Evolutionary conservation across 495 filamentous ascomycete species (phyloP).

Genomic region (Hypoxylon fragiforme): DNA sequence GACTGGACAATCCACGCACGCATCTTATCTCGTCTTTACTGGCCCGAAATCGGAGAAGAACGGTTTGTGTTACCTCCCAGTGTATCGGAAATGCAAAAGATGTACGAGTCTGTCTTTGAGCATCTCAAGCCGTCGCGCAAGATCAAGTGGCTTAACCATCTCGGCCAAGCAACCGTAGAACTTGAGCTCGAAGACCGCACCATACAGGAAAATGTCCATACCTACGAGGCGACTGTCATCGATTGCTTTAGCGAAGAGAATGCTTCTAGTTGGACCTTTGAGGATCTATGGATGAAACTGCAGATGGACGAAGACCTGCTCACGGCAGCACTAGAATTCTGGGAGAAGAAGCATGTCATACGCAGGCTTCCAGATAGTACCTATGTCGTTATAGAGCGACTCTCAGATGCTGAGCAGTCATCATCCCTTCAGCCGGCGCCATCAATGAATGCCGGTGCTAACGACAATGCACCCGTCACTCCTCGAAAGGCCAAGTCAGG

Average conservation of each 20-base stretch:
- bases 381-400: slow-evolving; percentile 49
- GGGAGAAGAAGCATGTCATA: slow-evolving; percentile 80
- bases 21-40: slow-evolving; percentile 91
- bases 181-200: slow-evolving; percentile 82
- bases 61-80: slow-evolving; percentile 69
- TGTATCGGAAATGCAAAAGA: slow-evolving; percentile 64
- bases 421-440: slow-evolving; percentile 53
- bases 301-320: slow-evolving; percentile 79
- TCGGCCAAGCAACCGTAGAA: slow-evolving; percentile 79
- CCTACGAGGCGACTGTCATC: slow-evolving; percentile 89
- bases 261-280: slow-evolving; percentile 56
- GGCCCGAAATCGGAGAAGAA: slow-evolving; percentile 81
- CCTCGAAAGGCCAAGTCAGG: slow-evolving; percentile 35
- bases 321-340: slow-evolving; percentile 78
- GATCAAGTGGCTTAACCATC: slow-evolving; percentile 81
- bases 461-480: slow-evolving; percentile 38
- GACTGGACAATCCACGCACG: slow-evolving; percentile 65
- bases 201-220: slow-evolving; percentile 70
- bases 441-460: slow-evolving; percentile 51
- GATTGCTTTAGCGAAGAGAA: slow-evolving; percentile 71
- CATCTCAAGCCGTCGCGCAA: slow-evolving; percentile 77
- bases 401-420: slow-evolving; percentile 36
- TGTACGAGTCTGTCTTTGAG: slow-evolving; percentile 78
- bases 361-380: slow-evolving; percentile 53
- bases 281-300: slow-evolving; percentile 64